phyloP scores from a whole-genome alignment of 2,329 filamentous ascomycete species.

The Penicillium expansum region DNA sequence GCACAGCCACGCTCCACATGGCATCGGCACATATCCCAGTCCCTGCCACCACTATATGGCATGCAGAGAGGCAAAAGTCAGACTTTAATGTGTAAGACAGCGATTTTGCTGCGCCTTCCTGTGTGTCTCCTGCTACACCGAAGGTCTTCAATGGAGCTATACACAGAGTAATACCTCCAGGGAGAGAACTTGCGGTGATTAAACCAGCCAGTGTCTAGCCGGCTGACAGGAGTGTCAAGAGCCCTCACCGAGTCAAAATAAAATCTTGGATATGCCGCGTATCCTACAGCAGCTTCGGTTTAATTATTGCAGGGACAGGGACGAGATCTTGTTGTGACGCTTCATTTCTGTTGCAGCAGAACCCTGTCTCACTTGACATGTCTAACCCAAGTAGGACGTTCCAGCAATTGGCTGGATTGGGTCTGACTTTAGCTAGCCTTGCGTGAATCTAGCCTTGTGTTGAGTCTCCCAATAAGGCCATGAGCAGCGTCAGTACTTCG shows the following conservation, averaged over 20 bases:
- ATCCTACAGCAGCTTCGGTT: background rate
- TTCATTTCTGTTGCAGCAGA: background rate
- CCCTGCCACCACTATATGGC: background rate
- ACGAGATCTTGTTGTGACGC: background rate
- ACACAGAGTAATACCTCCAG: background rate
- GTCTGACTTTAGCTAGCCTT: background rate
- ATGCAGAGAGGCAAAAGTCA: background rate
- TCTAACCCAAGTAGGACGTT: background rate
- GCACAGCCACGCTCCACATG: slow-evolving; percentile 6
- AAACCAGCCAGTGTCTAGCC: background rate
- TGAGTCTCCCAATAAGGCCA: background rate
- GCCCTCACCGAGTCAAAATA: background rate
- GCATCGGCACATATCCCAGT: slow-evolving; percentile 2
- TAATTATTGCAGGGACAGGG: background rate
- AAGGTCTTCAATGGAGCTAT: background rate
- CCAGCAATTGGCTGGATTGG: background rate
- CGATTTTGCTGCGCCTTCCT: background rate
- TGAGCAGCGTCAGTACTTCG: background rate
- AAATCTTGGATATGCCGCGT: background rate
- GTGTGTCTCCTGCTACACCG: background rate
- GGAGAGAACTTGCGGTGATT: background rate
- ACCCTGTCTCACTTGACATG: background rate
- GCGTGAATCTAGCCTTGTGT: background rate
- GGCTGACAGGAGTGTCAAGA: too few relatives aligned
- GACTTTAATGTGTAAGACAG: background rate